phyloP scores from a whole-genome alignment of 306 rosid species.

The Delonix regia region DNA sequence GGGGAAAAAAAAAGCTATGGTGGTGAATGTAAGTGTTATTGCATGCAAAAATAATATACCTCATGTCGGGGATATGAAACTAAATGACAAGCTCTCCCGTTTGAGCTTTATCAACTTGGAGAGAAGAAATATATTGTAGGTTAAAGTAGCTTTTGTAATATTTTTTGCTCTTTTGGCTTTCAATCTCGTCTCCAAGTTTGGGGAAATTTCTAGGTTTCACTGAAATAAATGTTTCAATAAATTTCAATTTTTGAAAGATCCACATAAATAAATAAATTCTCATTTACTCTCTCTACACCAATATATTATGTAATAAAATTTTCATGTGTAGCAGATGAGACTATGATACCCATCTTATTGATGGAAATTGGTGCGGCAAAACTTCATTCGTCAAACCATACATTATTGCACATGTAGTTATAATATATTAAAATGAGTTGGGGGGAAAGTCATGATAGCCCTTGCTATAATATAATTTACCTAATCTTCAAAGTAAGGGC shows the following conservation, averaged over 20 bases:
- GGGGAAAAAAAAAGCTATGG: background rate
- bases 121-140: slow-evolving; percentile 28
- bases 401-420: background rate
- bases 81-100: slow-evolving; percentile 44
- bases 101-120: slow-evolving; percentile 37
- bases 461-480: background rate
- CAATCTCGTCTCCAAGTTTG: no score
- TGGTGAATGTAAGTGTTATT: slow-evolving; percentile 28
- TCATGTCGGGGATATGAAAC: slow-evolving; percentile 54
- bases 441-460: background rate
- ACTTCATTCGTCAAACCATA: background rate
- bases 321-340: no score
- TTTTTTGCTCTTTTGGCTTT: slow-evolving; percentile 31
- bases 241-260: no score
- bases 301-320: no score
- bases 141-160: slow-evolving; percentile 38
- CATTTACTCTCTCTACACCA: no score
- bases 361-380: background rate
- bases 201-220: no score
- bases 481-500: background rate
- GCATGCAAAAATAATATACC: slow-evolving; percentile 41
- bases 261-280: no score
- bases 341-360: no score
- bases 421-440: background rate
- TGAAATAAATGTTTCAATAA: background rate